Percentiles rank a stretch among this genome's conserved stretches.
Evolutionary conservation across 2,329 filamentous ascomycete genomes (phyloP).

Genomic region (Fusarium sp.): DNA sequence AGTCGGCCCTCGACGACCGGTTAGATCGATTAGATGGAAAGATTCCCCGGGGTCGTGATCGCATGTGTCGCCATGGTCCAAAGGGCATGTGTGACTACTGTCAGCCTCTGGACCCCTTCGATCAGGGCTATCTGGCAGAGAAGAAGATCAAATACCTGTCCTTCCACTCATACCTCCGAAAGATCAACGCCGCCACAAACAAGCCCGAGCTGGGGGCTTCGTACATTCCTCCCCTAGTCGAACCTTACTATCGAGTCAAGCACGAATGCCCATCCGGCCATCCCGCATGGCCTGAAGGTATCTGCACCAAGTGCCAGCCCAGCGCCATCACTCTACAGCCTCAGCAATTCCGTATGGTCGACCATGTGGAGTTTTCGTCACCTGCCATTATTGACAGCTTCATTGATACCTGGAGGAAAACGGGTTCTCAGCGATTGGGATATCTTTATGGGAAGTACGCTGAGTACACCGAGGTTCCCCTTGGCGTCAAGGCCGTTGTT

Average conservation of each 20-base stretch:
- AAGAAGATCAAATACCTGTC: constrained; percentile 99
- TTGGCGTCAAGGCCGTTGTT: constrained; percentile 94
- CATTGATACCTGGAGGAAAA: constrained; percentile 90
- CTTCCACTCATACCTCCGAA: constrained; percentile 93
- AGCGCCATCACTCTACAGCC: constrained; percentile 96
- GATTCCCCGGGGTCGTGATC: constrained; percentile 81
- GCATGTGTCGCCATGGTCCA: constrained; percentile 94
- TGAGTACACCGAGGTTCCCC: constrained; percentile 90
- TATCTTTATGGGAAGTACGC: constrained; percentile 92
- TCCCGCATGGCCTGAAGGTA: constrained; percentile 92
- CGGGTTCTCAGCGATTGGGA: constrained; percentile 85
- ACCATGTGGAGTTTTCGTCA: constrained; percentile 95
- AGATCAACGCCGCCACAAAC: constrained; percentile 96
- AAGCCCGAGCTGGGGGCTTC: constrained; percentile 94
- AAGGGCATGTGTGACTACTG: constrained; percentile 99
- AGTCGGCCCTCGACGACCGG: constrained; percentile 87
- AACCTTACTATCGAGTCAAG: constrained; percentile 92
- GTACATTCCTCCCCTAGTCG: constrained; percentile 93
- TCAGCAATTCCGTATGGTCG: constrained; percentile 95
- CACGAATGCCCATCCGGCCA: constrained; percentile 93
- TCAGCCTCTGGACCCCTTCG: constrained; percentile 95
- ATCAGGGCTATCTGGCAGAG: constrained; percentile 86
- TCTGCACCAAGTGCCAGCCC: constrained; percentile 98
- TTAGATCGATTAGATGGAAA: constrained; percentile 92
- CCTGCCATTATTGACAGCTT: constrained; percentile 88